Base-by-base conservation (phyloP, 2,329 filamentous ascomycete species). In the Akanthomyces uredinophilus region DNA sequence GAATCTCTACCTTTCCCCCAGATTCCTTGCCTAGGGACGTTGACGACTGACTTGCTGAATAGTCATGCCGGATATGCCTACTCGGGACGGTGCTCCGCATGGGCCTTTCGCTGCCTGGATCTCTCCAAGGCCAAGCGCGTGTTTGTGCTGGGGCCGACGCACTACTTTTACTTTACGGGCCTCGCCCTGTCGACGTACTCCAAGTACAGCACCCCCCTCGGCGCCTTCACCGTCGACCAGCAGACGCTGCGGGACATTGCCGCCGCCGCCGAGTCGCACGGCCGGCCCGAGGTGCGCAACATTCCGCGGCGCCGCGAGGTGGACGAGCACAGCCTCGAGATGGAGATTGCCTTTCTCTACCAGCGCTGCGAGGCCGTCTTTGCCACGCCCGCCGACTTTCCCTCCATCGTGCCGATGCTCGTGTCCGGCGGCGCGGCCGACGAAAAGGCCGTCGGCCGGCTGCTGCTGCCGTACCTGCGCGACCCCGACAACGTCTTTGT, bases 321-420 rank as follows among this genome's bases (percentile, higher is more conserved):
- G 65, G 83, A 84, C 5, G 95, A 99, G 75, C 95, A 99, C 75
- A 96, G 91, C 57, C 83, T 98, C 1, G 95, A 99, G 78, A 96
- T 99, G 89, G 95, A 99, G 68, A 81, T 98, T 10, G 94, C 95
- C 0, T 97, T 96, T 71, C 89, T 98, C 65, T 93, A 92, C 80
- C 92, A 93, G 71, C 86, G 90, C 59, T 81, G 87, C 2, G 70
- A 82, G 56, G 77, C 80, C 63, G 80, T 79, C 0, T 83, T 84
- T 65, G 76, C 75, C 0, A 76, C 79, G 0, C 70, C 76, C 0
- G 76, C 82, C 1, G 70, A 82, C 4, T 91, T 90, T 68, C 92
- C 94, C 0, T 83, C 82, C 7, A 82, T 99, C 4, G 83, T 97
- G 0, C 95, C 95, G 0, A 88, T 99, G 59, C 84, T 99, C 68